Evolutionary conservation across 1,139 yeast genomes (phyloP).

Genomic region (Wickerhamomyces sp.): DNA sequence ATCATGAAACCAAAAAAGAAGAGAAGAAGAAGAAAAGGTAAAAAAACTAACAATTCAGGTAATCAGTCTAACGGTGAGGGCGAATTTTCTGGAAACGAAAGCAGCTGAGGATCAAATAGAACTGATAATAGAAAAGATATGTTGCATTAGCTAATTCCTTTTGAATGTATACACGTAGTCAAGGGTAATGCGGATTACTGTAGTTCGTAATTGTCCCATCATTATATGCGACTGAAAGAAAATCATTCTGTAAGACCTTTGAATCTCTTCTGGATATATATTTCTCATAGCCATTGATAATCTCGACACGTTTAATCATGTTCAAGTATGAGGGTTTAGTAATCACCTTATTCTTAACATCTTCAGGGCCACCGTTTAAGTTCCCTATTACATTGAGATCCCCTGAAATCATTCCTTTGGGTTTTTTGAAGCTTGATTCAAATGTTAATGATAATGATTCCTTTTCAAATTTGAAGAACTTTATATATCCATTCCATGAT

Average conservation of each 20-base stretch:
- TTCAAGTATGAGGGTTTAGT: conserved; percentile 18
- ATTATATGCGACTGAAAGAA: conserved; percentile 35
- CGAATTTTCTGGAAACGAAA: conserved; percentile 8
- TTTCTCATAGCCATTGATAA: background rate
- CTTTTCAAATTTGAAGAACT: conserved; percentile 13
- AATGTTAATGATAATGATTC: conserved; percentile 7
- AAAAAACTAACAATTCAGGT: conserved; percentile 6
- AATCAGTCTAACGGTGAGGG: conserved; percentile 4
- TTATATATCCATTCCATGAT: conserved; percentile 25
- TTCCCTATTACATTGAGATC: conserved; percentile 20
- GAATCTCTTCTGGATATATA: conserved; percentile 15
- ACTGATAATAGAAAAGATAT: too few species aligned
- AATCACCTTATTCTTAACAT: conserved; percentile 7
- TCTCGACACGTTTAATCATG: background rate
- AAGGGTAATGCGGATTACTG: conserved; percentile 5
- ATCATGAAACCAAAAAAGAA: conserved; percentile 7
- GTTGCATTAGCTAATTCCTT: too few species aligned
- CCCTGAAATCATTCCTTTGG: conserved; percentile 19
- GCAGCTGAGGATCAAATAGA: too few species aligned
- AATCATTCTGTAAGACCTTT: conserved; percentile 10
- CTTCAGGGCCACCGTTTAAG: conserved; percentile 20
- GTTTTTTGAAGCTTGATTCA: conserved; percentile 16
- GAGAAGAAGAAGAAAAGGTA: conserved; percentile 18
- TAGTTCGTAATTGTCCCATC: conserved; percentile 36
- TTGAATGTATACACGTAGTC: too few species aligned